These are phyloP conservation scores for Lasiodiplodia sp. DNA, from an alignment of 2,329 filamentous ascomycete species.

Conservation along the genomic window DNA sequence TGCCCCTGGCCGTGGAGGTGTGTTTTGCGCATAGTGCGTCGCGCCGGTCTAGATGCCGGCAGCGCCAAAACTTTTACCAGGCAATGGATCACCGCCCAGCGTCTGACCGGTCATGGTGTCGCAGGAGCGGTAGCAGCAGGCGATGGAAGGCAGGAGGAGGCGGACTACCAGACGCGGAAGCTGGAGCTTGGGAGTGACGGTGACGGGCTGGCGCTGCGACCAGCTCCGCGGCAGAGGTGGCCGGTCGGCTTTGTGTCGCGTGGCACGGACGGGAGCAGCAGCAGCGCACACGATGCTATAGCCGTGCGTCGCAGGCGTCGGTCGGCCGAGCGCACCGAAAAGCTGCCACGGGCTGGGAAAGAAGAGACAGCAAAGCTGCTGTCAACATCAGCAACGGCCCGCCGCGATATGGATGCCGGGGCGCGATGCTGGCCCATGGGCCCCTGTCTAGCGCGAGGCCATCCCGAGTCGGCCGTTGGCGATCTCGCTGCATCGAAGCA, in stretches of 20 bases:
- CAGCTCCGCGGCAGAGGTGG: conserved; percentile 7
- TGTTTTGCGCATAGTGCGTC: conserved; percentile 20
- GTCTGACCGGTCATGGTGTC: conserved; percentile 13
- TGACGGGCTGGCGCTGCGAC: background rate
- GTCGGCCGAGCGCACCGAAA: conserved; percentile 21
- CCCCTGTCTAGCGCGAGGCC: conserved; percentile 6
- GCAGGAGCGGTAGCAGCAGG: conserved; percentile 8
- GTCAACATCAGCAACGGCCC: conserved; percentile 24
- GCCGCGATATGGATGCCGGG: conserved; percentile 23
- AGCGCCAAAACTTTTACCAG: conserved; percentile 8
- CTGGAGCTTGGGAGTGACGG: background rate
- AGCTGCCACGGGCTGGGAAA: background rate
- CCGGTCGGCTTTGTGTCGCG: conserved; percentile 19
- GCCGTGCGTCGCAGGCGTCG: conserved; percentile 1
- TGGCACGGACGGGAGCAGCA: conserved; percentile 16
- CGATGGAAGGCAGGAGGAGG: background rate
- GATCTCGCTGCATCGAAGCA: conserved; percentile 29
- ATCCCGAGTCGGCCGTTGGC: conserved; percentile 18
- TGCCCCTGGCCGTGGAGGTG: conserved; percentile 10
- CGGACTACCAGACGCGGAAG: background rate
- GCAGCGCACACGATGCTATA: background rate
- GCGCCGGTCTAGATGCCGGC: conserved; percentile 25
- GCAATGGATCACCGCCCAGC: conserved; percentile 2
- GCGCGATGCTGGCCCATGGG: conserved; percentile 7
- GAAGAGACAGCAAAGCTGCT: conserved; percentile 17